Conservation (phyloP, 371 early-diverging fungal genomes). For the Mucor ambiguus region DNA sequence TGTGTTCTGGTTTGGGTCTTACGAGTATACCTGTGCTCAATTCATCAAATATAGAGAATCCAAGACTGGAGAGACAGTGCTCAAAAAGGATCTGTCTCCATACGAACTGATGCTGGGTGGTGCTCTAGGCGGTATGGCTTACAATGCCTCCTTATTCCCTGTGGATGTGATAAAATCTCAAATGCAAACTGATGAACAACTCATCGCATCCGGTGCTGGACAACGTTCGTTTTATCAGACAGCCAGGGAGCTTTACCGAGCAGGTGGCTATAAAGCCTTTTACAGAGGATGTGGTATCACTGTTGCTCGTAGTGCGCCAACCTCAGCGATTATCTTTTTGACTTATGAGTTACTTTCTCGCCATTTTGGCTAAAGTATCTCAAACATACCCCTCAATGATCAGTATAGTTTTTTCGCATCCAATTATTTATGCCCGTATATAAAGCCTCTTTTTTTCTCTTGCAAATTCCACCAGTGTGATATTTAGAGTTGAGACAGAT, state of each 20-base stretch:
- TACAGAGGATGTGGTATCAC: conserved; percentile 96
- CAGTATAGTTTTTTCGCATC: neutral
- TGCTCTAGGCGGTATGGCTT: conserved; percentile 91
- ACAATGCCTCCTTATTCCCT: conserved; percentile 89
- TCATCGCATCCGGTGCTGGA: conserved; percentile 16
- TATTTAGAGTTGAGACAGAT: neutral
- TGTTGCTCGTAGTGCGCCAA: conserved; percentile 85
- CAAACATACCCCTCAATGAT: conserved; percentile 2
- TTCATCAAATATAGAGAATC: conserved; percentile 55
- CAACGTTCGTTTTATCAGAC: conserved; percentile 58
- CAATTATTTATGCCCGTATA: neutral
- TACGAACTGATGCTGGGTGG: conserved; percentile 85
- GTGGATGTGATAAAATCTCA: conserved; percentile 95
- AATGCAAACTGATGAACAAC: conserved; percentile 87
- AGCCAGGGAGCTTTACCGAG: conserved; percentile 69
- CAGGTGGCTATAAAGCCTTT: conserved; percentile 84
- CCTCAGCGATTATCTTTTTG: conserved; percentile 92
- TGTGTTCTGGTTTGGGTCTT: conserved; percentile 95
- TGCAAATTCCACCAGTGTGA: neutral
- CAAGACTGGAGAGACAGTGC: conserved; percentile 23
- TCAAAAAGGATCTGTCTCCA: conserved; percentile 64
- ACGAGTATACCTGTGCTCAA: conserved; percentile 75
- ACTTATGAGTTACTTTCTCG: conserved; percentile 58
- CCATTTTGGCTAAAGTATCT: conserved; percentile 18
- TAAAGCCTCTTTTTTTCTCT: neutral